phyloP scores from a whole-genome alignment of 768 basidiomycete species.

The Hortiboletus campestris region DNA sequence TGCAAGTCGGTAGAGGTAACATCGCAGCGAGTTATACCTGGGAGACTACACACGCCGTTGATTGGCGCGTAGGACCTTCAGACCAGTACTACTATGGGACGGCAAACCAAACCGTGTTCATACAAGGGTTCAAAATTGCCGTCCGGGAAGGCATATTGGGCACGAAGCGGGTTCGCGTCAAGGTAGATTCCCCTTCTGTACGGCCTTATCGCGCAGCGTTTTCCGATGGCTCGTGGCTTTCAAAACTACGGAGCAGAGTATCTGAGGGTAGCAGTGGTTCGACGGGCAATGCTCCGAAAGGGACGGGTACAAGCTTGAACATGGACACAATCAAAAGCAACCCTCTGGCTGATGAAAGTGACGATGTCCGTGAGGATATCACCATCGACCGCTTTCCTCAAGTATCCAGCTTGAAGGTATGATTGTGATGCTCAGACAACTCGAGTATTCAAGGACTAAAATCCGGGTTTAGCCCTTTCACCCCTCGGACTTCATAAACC shows the following conservation, averaged over 20 bases:
- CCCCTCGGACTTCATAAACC: slow-evolving; percentile 11
- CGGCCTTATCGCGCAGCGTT: background rate
- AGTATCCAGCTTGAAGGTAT: background rate
- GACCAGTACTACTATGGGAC: slow-evolving; percentile 1
- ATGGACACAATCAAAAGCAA: background rate
- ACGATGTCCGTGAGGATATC: background rate
- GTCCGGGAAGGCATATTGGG: slow-evolving; percentile 1
- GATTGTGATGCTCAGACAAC: background rate
- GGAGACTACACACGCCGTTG: slow-evolving; percentile 9
- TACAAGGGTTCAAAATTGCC: slow-evolving; percentile 20
- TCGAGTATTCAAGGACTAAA: background rate
- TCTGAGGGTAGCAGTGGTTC: background rate
- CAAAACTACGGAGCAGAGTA: background rate
- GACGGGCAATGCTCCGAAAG: background rate
- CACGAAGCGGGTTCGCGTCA: slow-evolving; percentile 1
- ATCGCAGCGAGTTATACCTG: slow-evolving; percentile 12
- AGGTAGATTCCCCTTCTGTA: background rate
- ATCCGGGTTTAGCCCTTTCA: slow-evolving; percentile 1
- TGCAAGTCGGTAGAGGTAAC: slow-evolving; percentile 9
- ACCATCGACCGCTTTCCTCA: slow-evolving; percentile 1
- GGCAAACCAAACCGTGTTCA: slow-evolving; percentile 23
- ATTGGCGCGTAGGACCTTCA: slow-evolving; percentile 7
- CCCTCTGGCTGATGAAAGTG: background rate
- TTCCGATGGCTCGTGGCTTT: background rate
- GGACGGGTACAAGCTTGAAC: background rate